Evolutionary conservation across 2,329 filamentous ascomycete genomes (phyloP).

Genomic region (Trichoderma atroviride): DNA sequence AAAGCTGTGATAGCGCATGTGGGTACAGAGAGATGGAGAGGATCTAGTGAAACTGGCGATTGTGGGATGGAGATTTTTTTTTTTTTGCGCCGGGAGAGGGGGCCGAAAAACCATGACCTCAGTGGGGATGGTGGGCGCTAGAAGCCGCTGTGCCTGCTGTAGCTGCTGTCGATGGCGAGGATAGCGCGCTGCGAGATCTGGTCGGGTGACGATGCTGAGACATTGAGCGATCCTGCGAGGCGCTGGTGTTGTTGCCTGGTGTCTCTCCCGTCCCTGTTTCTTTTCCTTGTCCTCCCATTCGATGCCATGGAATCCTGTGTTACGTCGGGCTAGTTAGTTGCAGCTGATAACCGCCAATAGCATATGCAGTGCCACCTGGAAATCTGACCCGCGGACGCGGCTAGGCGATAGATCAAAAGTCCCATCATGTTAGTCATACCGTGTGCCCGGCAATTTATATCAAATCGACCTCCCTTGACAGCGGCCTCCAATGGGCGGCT

Average conservation of each 20-base stretch:
- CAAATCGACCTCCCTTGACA: not conserved
- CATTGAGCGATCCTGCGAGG: not conserved
- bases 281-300: not conserved
- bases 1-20: constrained; percentile 22
- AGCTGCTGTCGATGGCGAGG: not conserved
- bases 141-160: not conserved
- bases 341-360: not conserved
- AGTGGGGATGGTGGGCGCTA: not conserved
- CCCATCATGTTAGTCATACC: constrained; percentile 13
- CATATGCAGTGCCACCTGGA: constrained; percentile 13
- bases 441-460: constrained; percentile 3
- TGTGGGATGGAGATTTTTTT: not conserved
- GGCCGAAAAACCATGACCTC: constrained; percentile 2
- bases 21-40: not conserved
- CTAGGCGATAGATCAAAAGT: constrained; percentile 15
- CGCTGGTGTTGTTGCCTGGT: not conserved
- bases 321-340: not conserved
- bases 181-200: not conserved
- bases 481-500: not conserved
- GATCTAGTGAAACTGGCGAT: not conserved
- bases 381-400: not conserved
- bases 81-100: not conserved
- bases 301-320: not conserved
- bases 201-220: not conserved
- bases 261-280: not conserved